Percentiles rank a stretch among this genome's conserved stretches.
Conservation (phyloP, 2,329 filamentous ascomycete species). For the Sphaerulina populicola region DNA sequence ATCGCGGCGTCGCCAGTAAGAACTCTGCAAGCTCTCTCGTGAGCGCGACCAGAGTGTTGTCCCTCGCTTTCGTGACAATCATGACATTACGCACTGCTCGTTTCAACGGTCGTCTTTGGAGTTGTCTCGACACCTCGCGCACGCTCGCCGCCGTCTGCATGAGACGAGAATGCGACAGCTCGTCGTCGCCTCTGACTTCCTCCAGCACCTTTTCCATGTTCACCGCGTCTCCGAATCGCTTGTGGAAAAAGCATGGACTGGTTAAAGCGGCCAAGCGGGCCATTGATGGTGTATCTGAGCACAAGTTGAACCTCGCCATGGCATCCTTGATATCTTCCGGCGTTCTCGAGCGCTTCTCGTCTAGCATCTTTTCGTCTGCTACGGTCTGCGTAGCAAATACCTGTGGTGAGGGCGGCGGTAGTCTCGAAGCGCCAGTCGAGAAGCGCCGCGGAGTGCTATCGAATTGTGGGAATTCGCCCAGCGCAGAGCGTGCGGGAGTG, state of each 20-base stretch:
- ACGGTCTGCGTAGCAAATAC: conserved; percentile 28
- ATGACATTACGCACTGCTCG: conserved; percentile 88
- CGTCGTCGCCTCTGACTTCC: conserved; percentile 81
- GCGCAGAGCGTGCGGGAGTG: conserved; percentile 15
- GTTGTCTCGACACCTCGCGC: conserved; percentile 87
- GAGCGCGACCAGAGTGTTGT: conserved; percentile 83
- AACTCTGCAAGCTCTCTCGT: conserved; percentile 82
- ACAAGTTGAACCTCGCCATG: conserved; percentile 25
- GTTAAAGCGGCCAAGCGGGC: conserved; percentile 58
- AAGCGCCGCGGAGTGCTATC: conserved; percentile 30
- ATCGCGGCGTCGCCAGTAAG: conserved; percentile 80
- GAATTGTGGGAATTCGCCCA: conserved; percentile 24
- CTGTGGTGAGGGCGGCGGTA: conserved; percentile 30
- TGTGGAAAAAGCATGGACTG: conserved; percentile 96
- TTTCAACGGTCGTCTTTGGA: conserved; percentile 85
- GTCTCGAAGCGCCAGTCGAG: conserved; percentile 28
- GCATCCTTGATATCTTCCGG: conserved; percentile 25
- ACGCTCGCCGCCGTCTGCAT: conserved; percentile 94
- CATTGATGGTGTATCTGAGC: conserved; percentile 27
- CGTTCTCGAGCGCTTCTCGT: conserved; percentile 23
- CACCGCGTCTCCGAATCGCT: conserved; percentile 90
- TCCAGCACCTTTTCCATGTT: conserved; percentile 92
- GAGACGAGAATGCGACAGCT: conserved; percentile 84
- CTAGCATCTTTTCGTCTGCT: conserved; percentile 21
- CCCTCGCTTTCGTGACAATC: conserved; percentile 96